Conservation (phyloP, 2,329 filamentous ascomycete genomes). For the Magnaporthiopsis poae region DNA sequence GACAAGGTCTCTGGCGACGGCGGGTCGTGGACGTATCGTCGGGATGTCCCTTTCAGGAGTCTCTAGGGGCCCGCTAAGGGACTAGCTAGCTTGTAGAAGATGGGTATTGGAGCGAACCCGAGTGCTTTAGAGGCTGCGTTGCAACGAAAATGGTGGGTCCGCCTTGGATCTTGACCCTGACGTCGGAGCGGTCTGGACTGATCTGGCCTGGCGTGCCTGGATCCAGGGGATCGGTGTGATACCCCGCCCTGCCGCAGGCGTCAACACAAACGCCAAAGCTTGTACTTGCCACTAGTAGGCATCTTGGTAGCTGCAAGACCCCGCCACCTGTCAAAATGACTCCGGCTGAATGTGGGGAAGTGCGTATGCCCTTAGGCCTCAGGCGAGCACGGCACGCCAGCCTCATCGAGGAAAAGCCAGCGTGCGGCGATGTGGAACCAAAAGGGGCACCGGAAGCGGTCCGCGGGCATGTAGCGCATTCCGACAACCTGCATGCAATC, state of each 20-base stretch:
- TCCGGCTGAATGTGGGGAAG: neutral
- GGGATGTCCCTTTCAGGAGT: slow-evolving; percentile 5
- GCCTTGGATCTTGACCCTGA: neutral
- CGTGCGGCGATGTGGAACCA: neutral
- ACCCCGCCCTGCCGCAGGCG: too few relatives aligned
- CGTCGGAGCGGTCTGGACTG: too few relatives aligned
- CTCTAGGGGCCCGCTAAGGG: neutral
- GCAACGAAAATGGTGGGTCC: neutral
- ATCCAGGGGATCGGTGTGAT: too few relatives aligned
- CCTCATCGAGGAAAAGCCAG: neutral
- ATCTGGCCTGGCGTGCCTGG: too few relatives aligned
- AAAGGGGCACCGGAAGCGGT: neutral
- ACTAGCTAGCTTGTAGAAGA: too few relatives aligned
- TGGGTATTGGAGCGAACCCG: too few relatives aligned
- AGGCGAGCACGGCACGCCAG: neutral
- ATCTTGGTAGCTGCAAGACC: too few relatives aligned
- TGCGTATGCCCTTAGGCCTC: neutral
- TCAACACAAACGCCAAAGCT: too few relatives aligned
- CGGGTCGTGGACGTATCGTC: slow-evolving; percentile 12
- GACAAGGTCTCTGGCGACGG: slow-evolving; percentile 17
- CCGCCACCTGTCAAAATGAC: too few relatives aligned
- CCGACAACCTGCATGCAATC: neutral
- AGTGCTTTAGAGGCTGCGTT: neutral
- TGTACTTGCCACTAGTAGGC: too few relatives aligned
- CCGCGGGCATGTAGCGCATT: neutral